Base-by-base conservation (phyloP, 2,329 filamentous ascomycete species). In the Meredithiella fracta region DNA sequence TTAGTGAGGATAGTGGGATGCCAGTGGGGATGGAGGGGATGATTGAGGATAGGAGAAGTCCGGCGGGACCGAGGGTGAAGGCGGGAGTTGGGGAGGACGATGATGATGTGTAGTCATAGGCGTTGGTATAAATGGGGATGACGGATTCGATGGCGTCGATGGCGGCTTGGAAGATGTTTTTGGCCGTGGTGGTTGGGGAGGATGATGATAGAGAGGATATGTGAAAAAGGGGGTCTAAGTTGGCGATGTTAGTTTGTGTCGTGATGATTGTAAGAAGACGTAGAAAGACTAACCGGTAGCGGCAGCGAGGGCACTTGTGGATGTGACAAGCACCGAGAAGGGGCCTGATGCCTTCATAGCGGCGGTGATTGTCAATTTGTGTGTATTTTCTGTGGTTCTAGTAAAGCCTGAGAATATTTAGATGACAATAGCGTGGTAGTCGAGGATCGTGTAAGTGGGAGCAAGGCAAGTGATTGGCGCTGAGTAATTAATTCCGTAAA, bases 61-160 rank as follows among this genome's bases (percentile, higher is more conserved):
- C 49, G n/a, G 14, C 52, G 38, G 52, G 37, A 8, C 37, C 52
- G 15, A 44, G 15, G 20, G 52, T 47, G 37, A 31, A 26, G 38
- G 38, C 31, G 14, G 31, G 23, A 14, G 47, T 25, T 25, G 17
- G 9, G 20, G 44, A 34, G 5, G 54, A 22, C 3, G 29, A 25
- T 20, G 44, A 25, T 7, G 37, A 17, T 5, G 25, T 26, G 51
- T 53, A 53, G 42, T 53, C 34, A 20, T 49, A 47, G 15, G 42
- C 50, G 11, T 57, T 49, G 14, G 55, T 57, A 38, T 38, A 57
- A 6, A 53, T 51, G 14, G 34, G 50, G 29, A 53, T 53, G 11
- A 15, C 55, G 6, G 55, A 52, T 9, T 47, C 38, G 14, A 53
- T 37, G 14, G 56, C 38, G 5, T 47, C 52, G 22, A 55, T 15